Evolutionary conservation across 345 rosid genomes (phyloP).

Genomic region (Brassica nigra): DNA sequence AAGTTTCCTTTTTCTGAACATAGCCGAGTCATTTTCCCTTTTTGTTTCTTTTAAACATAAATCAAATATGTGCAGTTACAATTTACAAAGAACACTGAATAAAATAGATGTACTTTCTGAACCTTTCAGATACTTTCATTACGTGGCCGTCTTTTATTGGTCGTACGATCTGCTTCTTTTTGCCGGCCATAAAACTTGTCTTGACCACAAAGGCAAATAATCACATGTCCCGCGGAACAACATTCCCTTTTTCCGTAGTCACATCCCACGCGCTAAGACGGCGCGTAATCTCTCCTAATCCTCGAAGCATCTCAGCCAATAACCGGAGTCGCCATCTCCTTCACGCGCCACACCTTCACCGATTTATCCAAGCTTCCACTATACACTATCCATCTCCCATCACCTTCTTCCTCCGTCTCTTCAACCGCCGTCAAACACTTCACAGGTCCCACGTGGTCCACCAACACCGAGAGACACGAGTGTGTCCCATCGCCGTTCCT

Average conservation of each 20-base stretch:
- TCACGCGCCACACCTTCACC: constrained; percentile 87
- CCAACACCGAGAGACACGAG: constrained; percentile 60
- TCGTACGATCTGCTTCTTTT: constrained; percentile 19
- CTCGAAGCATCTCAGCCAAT: background rate
- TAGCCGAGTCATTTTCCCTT: background rate
- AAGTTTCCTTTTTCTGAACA: background rate
- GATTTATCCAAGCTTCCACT: constrained; percentile 89
- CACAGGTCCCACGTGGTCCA: constrained; percentile 83
- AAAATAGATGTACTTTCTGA: constrained; percentile 26
- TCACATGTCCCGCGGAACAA: constrained; percentile 32
- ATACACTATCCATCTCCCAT: constrained; percentile 59
- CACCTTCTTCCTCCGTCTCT: constrained; percentile 44
- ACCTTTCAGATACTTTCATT: background rate
- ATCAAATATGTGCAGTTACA: constrained; percentile 39
- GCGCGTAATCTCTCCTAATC: constrained; percentile 2
- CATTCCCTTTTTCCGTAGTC: constrained; percentile 16
- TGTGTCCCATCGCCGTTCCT: constrained; percentile 55
- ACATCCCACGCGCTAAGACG: constrained; percentile 15
- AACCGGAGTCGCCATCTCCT: constrained; percentile 43
- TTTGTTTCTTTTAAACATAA: constrained; percentile 13
- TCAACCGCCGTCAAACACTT: constrained; percentile 80
- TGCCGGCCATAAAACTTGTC: constrained; percentile 40
- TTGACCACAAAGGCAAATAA: constrained; percentile 31
- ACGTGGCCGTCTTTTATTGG: constrained; percentile 32
- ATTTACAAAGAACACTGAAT: constrained; percentile 13